Evolutionary conservation across 768 basidiomycete species (phyloP).

Genomic region (Sporobolomyces pararoseus): DNA sequence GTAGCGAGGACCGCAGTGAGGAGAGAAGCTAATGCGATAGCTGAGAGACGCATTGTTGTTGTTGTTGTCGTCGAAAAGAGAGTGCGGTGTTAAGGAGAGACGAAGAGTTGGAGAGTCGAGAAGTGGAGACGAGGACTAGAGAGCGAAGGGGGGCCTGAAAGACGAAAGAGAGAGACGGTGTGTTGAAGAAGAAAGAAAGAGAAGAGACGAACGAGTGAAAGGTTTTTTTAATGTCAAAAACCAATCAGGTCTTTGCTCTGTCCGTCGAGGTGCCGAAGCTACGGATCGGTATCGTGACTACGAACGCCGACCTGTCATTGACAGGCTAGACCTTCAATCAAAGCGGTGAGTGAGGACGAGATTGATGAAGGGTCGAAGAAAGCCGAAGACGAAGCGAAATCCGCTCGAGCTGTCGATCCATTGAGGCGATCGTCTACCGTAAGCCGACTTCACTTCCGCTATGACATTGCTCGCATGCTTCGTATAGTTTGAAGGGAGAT

Average conservation of each 20-base stretch:
- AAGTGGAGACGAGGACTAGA: background rate
- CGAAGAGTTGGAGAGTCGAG: background rate
- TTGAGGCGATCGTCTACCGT: too few relatives aligned
- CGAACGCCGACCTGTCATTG: too few relatives aligned
- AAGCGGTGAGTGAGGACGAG: too few relatives aligned
- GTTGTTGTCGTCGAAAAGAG: background rate
- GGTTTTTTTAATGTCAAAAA: background rate
- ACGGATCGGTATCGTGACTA: too few relatives aligned
- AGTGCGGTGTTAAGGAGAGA: background rate
- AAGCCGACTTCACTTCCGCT: too few relatives aligned
- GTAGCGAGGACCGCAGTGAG: background rate
- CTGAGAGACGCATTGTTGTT: background rate
- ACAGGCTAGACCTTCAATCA: too few relatives aligned
- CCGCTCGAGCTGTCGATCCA: too few relatives aligned
- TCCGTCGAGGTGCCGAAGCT: too few relatives aligned
- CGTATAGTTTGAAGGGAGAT: too few relatives aligned
- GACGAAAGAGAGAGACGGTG: background rate
- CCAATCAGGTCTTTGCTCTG: background rate
- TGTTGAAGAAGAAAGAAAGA: background rate
- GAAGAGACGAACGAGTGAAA: background rate
- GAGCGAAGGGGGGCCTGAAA: background rate
- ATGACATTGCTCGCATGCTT: too few relatives aligned
- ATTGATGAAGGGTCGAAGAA: too few relatives aligned
- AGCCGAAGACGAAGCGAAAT: too few relatives aligned
- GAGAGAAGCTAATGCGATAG: conserved; percentile 3